Evolutionary conservation across 768 basidiomycete genomes (phyloP), one percentile per base, ranked within the genome.

Genomic region (Albatrellus ellisii): DNA sequence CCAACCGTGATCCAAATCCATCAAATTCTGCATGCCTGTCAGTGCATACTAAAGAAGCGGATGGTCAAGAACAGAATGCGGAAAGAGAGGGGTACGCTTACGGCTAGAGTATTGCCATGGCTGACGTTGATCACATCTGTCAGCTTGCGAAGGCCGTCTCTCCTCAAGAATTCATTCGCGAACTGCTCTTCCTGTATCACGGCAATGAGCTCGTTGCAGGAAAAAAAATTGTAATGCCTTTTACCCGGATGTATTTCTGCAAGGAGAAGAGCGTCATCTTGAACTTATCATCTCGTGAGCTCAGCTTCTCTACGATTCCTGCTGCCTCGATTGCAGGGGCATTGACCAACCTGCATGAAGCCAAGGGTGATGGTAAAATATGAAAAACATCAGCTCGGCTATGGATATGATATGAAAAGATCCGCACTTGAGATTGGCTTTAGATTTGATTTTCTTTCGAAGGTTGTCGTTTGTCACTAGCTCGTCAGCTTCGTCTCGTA

Each of bases 1-100:
- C 86, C 85, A 91, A 34, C 87, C 88, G 47, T 82, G 77, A 36
- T 86, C 79, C 18, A 83, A 65, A 48, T 91, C 86, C 81, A 92
- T 85, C 22, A 91, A 58, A 55, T 86, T 85, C 60, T 90, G 85
- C 73, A 90, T 77, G 2, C 82, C 79, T 4, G 79, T 75, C 27
- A 94, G 67, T 7, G 86, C 85, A 49, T 91, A 91, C 86, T 90
- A 46, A 43, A 49, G 34, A 22, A 44, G 17, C 12, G 46, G 36
- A 39, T 21, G 36, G 36, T 32, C 42, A 2, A 20, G 26, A 14
- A 11, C 2, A 5, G 32, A 31, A 26, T 24, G 32, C 24, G 8
- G 34, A 18, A 36, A 35, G 25, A 43, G 6, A 33, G 35, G 27
- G 21, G 18, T 26, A 24, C 24, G 66, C 69, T 55, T 50, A 89